Conservation (phyloP, 2,329 filamentous ascomycete genomes). For the Penicillium palitans region DNA sequence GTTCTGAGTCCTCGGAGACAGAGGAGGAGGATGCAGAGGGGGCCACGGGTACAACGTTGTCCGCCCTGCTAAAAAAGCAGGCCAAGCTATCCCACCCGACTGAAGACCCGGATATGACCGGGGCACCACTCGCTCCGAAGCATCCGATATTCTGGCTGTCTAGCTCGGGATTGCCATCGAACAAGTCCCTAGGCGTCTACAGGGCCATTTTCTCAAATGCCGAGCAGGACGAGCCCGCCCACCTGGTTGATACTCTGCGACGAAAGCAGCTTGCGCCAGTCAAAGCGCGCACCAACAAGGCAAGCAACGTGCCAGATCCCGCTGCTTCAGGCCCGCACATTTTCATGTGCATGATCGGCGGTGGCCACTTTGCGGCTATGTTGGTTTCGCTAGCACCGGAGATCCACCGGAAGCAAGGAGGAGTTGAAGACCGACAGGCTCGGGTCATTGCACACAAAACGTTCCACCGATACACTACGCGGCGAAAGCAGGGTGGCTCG, state of each 20-base stretch:
- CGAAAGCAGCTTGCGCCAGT: conserved; percentile 74
- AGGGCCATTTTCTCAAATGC: conserved; percentile 72
- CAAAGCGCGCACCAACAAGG: conserved; percentile 40
- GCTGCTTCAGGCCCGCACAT: conserved; percentile 70
- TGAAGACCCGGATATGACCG: conserved; percentile 50
- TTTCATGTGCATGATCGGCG: conserved; percentile 98
- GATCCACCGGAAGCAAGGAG: conserved; percentile 66
- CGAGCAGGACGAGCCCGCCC: conserved; percentile 66
- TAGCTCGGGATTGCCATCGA: conserved; percentile 70
- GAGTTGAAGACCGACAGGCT: conserved; percentile 78
- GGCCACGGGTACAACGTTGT: conserved; percentile 57
- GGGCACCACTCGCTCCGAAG: conserved; percentile 58
- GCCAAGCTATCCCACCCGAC: conserved; percentile 63
- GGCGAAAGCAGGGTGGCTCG: conserved; percentile 91
- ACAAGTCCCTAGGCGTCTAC: conserved; percentile 83
- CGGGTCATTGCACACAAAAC: conserved; percentile 93
- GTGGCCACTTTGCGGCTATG: conserved; percentile 97
- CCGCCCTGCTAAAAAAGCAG: conserved; percentile 77
- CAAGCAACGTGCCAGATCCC: conserved; percentile 43
- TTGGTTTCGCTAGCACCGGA: conserved; percentile 84
- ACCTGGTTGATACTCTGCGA: conserved; percentile 67
- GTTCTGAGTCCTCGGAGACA: conserved; percentile 66
- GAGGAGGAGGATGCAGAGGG: conserved; percentile 62
- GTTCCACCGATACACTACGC: conserved; percentile 94
- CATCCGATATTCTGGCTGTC: conserved; percentile 83